Base-by-base conservation (phyloP, 306 rosid genomes). In the Vachellia pachyceras region DNA sequence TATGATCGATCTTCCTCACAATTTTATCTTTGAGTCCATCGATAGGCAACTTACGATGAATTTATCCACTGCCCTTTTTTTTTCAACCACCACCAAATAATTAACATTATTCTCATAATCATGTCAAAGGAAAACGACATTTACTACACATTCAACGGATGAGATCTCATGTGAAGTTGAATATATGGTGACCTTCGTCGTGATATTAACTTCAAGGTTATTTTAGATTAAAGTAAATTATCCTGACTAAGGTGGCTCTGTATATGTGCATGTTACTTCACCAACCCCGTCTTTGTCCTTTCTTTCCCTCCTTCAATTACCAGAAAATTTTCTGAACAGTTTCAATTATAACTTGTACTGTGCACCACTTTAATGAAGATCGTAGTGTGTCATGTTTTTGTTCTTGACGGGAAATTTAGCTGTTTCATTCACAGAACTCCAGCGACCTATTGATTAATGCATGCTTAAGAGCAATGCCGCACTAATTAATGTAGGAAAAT, bases 81-180 rank as follows among this genome's bases (percentile, higher is more conserved):
- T n/a, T n/a, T n/a, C 33, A 29, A 72, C 64, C 40, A 13, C 42
- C 23, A 35, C 15, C 47, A 29, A 29, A 29, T 29, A 29, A 7
- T 58, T 50, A 42, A 44, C 36, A 58, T 10, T 18, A 77, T 45
- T 20, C 36, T 47, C 69, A 6, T 39, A 41, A 70, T 29, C 2
- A 29, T 29, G 79, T 74, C 81, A 82, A 78, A 47, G 12, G 29
- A 41, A 35, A 41, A 42, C 73, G 78, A 77, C 78, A 45, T 61
- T 29, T 9, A 65, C 88, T 73, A 77, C 64, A 55, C 20, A 60
- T 82, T 74, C 74, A 65, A 74, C 69, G 71, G 74, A 68, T 68
- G 76, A 35, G 79, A 78, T 82, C 76, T 78, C 40, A 33, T 69
- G 18, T 75, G 15, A 74, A 69, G 18, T 64, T 57, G 35, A 17